phyloP scores from a whole-genome alignment of 371 early-diverging fungal genomes.

The Mortierella sp. region DNA sequence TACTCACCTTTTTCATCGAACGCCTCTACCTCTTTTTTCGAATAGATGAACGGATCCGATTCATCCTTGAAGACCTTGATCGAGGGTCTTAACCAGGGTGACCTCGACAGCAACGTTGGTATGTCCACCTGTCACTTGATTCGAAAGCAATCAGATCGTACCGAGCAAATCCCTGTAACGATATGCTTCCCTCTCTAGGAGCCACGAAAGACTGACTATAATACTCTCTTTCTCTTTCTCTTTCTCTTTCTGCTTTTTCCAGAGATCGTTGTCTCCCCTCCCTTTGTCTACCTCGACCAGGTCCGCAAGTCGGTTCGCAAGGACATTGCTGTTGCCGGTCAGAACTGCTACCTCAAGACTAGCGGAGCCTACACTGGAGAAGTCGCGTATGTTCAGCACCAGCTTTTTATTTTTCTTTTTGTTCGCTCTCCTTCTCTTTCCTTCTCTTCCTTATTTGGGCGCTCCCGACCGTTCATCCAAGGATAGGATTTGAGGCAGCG shows the following conservation, averaged over 20 bases:
- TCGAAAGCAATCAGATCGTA: background rate
- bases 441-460: background rate
- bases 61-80: constrained; percentile 79
- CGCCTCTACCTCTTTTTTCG: background rate
- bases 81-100: constrained; percentile 76
- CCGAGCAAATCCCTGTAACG: background rate
- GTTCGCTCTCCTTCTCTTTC: background rate
- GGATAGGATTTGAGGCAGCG: background rate
- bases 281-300: constrained; percentile 90
- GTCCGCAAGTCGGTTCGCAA: constrained; percentile 80
- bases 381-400: constrained; percentile 70
- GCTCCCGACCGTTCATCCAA: background rate
- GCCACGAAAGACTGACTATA: background rate
- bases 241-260: background rate
- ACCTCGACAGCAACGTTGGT: constrained; percentile 54
- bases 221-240: constrained; percentile 4
- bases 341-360: constrained; percentile 90
- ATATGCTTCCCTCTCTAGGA: background rate
- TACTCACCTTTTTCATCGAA: background rate
- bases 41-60: constrained; percentile 79
- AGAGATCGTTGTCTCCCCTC: constrained; percentile 99
- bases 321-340: constrained; percentile 94
- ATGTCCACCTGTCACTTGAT: constrained; percentile 1
- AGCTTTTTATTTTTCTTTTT: constrained; percentile 8
- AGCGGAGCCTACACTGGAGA: constrained; percentile 99